Base-by-base conservation (phyloP, 371 early-diverging fungal genomes). In the Mortierella sp. region DNA sequence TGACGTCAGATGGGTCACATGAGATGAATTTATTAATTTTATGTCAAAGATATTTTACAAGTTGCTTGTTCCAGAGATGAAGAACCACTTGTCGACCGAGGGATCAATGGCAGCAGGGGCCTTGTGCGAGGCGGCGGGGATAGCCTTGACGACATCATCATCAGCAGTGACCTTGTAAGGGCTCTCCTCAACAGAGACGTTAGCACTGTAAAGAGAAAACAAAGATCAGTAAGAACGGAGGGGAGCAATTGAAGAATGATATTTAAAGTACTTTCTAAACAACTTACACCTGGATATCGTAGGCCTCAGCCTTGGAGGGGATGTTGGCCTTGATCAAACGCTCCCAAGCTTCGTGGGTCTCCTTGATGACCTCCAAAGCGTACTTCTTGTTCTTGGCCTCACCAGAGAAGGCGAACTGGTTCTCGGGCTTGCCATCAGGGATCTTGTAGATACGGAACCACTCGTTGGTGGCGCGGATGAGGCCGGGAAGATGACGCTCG, bases 361-460 rank as follows among this genome's bases (percentile, higher is more conserved):
- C 97, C 78, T 91, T 88, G 83, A 99, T 88, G 54, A 99, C 87
- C 52, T 97, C 94, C 64, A 88, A 89, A 75, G 99, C 98, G 80
- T 96, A 99, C 84, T 93, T 93, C 90, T 87, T 93, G 86, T 94
- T 90, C 86, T 93, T 93, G 83, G 94, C 95, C 85, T 95, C 90
- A 68, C 98, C 99, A 83, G 90, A 87, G 86, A 99, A 97, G 51
- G 98, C 99, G 89, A 99, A 99, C 85, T 93, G 87, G 90, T 99
- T 99, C 86, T 95, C 96, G 63, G 96, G 96, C 90, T 99, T 99
- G 66, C 99, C 98, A 90, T 99, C 99, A 35, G 99, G 99, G 84
- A 99, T 94, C 91, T 99, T 99, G 93, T 99, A 99, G 85, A 97
- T 93, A 77, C 96, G 95, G 94, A 99, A 99, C 99, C 99, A 99